These are phyloP conservation scores for Nannizziopsis barbatae DNA, from an alignment of 2,329 filamentous ascomycete genomes.

Conservation along the genomic window DNA sequence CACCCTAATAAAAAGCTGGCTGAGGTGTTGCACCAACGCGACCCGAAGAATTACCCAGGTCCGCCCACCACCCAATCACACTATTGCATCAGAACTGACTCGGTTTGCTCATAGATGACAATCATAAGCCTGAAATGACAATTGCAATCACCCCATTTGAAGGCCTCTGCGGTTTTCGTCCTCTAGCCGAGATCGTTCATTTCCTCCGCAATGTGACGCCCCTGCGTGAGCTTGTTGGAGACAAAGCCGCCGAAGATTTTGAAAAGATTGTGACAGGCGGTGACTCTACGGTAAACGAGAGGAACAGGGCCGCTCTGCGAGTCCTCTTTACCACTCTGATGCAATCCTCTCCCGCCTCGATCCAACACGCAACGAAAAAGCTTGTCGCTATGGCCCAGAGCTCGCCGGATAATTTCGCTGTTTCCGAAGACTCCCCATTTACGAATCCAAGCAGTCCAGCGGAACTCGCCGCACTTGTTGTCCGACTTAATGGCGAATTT, in stretches of 20 bases:
- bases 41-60: slow-evolving; percentile 84
- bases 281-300: slow-evolving; percentile 36
- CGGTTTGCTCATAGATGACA: slow-evolving; percentile 57
- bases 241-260: slow-evolving; percentile 40
- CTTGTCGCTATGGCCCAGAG: slow-evolving; percentile 60
- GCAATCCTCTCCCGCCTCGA: slow-evolving; percentile 56
- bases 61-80: slow-evolving; percentile 13
- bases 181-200: slow-evolving; percentile 71
- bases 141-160: slow-evolving; percentile 96
- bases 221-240: slow-evolving; percentile 54
- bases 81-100: background rate
- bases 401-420: slow-evolving; percentile 63
- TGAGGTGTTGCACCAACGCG: slow-evolving; percentile 71
- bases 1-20: slow-evolving; percentile 94
- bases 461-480: slow-evolving; percentile 64
- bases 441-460: slow-evolving; percentile 34
- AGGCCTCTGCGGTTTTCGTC: slow-evolving; percentile 89
- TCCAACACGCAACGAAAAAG: slow-evolving; percentile 54
- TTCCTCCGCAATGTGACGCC: slow-evolving; percentile 61
- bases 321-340: slow-evolving; percentile 68
- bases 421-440: slow-evolving; percentile 26
- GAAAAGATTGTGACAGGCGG: slow-evolving; percentile 45
- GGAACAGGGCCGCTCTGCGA: slow-evolving; percentile 69
- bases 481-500: slow-evolving; percentile 70
- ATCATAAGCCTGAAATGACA: slow-evolving; percentile 99